These are phyloP conservation scores for Galeopsis tetrahit DNA, from an alignment of 257 asterid species.

Conservation along the genomic window DNA sequence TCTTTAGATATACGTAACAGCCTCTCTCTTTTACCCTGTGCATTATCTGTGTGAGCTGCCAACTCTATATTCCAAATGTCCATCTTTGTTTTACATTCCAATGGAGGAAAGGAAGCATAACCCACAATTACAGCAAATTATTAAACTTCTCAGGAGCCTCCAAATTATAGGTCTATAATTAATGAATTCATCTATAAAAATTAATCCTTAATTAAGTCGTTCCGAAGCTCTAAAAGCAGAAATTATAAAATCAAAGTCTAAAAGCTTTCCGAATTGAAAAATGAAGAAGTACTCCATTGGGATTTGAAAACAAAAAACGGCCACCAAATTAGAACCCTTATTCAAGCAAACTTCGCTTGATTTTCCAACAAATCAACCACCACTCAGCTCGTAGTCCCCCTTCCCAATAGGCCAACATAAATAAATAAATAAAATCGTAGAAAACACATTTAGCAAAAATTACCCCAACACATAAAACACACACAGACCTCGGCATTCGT, in stretches of 20 bases:
- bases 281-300: constrained; percentile 9
- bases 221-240: not conserved
- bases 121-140: constrained; percentile 20
- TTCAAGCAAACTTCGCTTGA: not conserved
- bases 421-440: not conserved
- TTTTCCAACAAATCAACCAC: constrained; percentile 26
- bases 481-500: constrained; percentile 71
- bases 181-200: constrained; percentile 8
- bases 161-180: constrained; percentile 4
- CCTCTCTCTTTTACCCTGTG: constrained; percentile 30
- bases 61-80: constrained; percentile 27
- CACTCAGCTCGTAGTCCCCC: not conserved
- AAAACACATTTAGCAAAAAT: constrained; percentile 6
- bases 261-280: constrained; percentile 24
- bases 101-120: not conserved
- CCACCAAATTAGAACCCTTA: constrained; percentile 15
- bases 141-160: constrained; percentile 6
- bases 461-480: constrained; percentile 5
- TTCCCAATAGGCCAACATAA: constrained; percentile 5
- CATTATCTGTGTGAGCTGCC: constrained; percentile 29
- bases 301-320: not conserved
- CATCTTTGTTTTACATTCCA: constrained; percentile 22
- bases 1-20: constrained; percentile 40
- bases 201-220: constrained; percentile 9
- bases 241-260: constrained; percentile 3